A percentile compares a stretch with the other conserved stretches of the same genome.
These are phyloP conservation scores for Fusarium sp. DNA, from an alignment of 2,329 filamentous ascomycete genomes.

Conservation along the genomic window DNA sequence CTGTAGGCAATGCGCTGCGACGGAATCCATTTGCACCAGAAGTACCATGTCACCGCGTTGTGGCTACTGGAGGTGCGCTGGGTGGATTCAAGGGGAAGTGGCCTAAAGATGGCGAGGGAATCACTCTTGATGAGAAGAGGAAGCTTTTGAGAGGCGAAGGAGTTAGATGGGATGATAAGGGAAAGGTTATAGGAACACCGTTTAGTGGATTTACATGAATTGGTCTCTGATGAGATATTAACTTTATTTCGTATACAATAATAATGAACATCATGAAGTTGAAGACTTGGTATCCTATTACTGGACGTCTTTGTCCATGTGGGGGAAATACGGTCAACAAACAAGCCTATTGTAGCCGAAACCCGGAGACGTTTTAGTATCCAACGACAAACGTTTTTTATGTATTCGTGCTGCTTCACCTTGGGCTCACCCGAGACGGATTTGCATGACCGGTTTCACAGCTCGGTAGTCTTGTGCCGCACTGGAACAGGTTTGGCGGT, in stretches of 20 bases:
- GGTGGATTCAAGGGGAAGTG: constrained; percentile 76
- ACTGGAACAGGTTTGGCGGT: constrained; percentile 30
- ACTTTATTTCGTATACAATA: not conserved
- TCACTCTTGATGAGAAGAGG: constrained; percentile 71
- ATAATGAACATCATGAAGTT: not conserved
- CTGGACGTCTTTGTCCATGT: constrained; percentile 25
- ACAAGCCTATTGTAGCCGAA: constrained; percentile 33
- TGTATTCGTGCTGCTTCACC: constrained; percentile 34
- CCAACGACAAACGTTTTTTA: not conserved
- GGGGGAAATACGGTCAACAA: constrained; percentile 22
- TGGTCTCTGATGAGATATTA: not conserved
- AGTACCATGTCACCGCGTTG: constrained; percentile 82
- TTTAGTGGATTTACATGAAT: constrained; percentile 44
- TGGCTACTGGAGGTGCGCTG: constrained; percentile 75
- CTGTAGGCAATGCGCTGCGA: constrained; percentile 79
- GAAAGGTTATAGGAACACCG: constrained; percentile 66
- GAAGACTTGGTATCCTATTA: not conserved
- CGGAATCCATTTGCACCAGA: constrained; percentile 83
- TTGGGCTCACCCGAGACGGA: constrained; percentile 20
- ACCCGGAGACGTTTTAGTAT: constrained; percentile 21
- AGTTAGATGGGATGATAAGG: constrained; percentile 67
- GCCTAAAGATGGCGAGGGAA: constrained; percentile 67
- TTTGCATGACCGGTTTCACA: constrained; percentile 24
- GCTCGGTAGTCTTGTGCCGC: constrained; percentile 40
- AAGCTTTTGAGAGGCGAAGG: constrained; percentile 68